Conservation (phyloP, 2,329 filamentous ascomycete species). For the Lecanicillium sp. region DNA sequence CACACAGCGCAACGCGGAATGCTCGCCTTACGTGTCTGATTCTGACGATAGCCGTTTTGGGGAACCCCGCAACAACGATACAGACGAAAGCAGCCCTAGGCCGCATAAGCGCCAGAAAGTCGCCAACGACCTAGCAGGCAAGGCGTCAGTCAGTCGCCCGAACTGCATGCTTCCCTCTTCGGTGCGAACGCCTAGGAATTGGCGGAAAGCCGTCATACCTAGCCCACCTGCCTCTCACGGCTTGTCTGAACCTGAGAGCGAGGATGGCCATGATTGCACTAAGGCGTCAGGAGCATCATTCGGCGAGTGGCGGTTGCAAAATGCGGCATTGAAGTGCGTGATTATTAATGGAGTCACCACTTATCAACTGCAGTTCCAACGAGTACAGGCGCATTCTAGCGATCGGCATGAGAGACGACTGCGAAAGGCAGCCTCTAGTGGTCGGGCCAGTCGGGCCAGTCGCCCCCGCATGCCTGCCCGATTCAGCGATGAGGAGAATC, state of each 20-base stretch:
- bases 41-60: too few species aligned
- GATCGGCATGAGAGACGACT: conserved; percentile 1
- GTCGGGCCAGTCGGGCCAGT: too few species aligned
- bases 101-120: neutral
- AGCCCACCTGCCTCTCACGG: conserved; percentile 1
- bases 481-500: too few species aligned
- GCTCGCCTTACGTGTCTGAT: too few species aligned
- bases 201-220: neutral
- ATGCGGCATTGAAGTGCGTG: conserved; percentile 1
- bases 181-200: neutral
- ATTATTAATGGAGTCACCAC: conserved; percentile 1
- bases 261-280: neutral
- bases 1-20: too few species aligned
- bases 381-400: neutral
- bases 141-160: neutral
- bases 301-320: conserved; percentile 1
- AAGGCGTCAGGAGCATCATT: conserved; percentile 1
- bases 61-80: too few species aligned
- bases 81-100: neutral
- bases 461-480: too few species aligned
- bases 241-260: neutral
- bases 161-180: neutral
- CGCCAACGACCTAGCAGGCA: neutral
- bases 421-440: neutral
- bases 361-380: conserved; percentile 2